Base-by-base conservation (phyloP, 2,329 filamentous ascomycete genomes). In the Monosporascus sp. region DNA sequence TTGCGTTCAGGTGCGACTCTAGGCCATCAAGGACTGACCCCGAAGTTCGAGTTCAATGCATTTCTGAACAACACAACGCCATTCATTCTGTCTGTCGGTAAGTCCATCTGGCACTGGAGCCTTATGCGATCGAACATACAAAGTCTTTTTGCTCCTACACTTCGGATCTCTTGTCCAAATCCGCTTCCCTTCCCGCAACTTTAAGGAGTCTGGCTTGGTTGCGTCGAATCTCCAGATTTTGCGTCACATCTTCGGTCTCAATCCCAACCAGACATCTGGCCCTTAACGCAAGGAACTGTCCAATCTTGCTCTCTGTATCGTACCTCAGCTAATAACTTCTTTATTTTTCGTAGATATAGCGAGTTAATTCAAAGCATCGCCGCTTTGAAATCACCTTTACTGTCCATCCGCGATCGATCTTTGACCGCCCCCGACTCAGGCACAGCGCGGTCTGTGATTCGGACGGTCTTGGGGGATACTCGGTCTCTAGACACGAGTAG, bases 51-150 rank as follows among this genome's bases (percentile, higher is more conserved):
- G 62, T 68, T 65, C 57, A 44, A 59, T 63, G 60, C 65, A 65
- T 65, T 60, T 61, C 60, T 63, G 53, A 58, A 56, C 65, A 54
- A 65, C 59, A 59, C 68, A 67, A 63, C 65, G 62, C 62, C 67
- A 63, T 67, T 66, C 53, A 55, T 60, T 57, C 54, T 60, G 55
- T 60, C 56, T 61, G 64, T 58, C 62, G 60, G 73, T 76, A 67
- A 71, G 73, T 71, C 57, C 56, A 61, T 59, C 54, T 59, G 59
- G 59, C 55, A 58, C 65, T 59, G 48, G 54, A 54, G 54, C 55
- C 59, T 51, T 57, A 68, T 66, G 73, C 72, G 72, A 75, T 72
- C 70, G 60, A 61, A 54, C 43, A 39, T 61, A 50, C 51, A 50
- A 56, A 50, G 46, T 48, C 58, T 56, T 62, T 59, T 49, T 55